Evolutionary conservation across 2,329 filamentous ascomycete species (phyloP).

Genomic region (Bipolaris oryzae): DNA sequence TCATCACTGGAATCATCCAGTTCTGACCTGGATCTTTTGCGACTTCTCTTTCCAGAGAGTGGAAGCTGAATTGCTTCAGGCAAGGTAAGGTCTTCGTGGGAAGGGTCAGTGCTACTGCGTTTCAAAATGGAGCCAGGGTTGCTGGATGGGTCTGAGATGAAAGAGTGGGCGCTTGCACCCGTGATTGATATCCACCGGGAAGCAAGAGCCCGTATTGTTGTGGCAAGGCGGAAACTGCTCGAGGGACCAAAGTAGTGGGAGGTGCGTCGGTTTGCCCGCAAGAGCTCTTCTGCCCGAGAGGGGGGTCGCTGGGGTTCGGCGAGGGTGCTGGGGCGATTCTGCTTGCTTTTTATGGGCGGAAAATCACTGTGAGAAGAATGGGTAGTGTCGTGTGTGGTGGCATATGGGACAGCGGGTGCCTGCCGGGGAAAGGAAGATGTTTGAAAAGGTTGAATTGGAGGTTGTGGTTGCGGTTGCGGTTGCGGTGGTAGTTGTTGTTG

Average conservation of each 20-base stretch:
- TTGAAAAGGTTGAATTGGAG: conserved; percentile 2
- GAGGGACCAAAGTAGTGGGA: conserved; percentile 40
- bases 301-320: conserved; percentile 19
- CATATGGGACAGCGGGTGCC: not conserved
- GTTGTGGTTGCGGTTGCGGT: not conserved
- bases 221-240: conserved; percentile 33
- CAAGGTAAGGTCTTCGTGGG: conserved; percentile 28
- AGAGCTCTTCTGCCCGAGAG: conserved; percentile 22
- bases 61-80: conserved; percentile 7
- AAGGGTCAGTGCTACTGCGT: conserved; percentile 22
- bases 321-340: conserved; percentile 20
- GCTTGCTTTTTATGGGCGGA: conserved; percentile 11
- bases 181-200: conserved; percentile 29
- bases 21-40: conserved; percentile 26
- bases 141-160: conserved; percentile 12
- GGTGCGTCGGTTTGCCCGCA: conserved; percentile 26
- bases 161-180: conserved; percentile 12
- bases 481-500: conserved; percentile 2
- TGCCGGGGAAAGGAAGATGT: conserved; percentile 6
- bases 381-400: not conserved
- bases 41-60: conserved; percentile 11
- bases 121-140: conserved; percentile 13
- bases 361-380: conserved; percentile 16
- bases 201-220: conserved; percentile 27
- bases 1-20: conserved; percentile 21